Evolutionary conservation across 768 basidiomycete species (phyloP).

Genomic region (Crepidotus variabilis): DNA sequence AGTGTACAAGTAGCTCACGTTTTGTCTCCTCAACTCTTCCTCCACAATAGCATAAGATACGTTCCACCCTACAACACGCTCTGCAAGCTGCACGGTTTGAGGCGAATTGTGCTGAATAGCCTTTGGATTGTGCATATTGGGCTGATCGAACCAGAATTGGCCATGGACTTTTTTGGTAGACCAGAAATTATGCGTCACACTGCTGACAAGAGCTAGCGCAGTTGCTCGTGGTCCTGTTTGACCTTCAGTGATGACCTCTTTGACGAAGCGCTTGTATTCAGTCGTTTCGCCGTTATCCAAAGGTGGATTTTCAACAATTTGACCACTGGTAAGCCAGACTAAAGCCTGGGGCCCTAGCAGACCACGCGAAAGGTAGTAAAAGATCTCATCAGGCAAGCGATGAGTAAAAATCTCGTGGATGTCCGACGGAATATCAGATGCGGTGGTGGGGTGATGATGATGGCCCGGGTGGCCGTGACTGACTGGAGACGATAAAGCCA

Average conservation of each 20-base stretch:
- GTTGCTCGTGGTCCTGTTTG: slow-evolving; percentile 92
- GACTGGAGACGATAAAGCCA: slow-evolving; percentile 54
- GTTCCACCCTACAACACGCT: slow-evolving; percentile 87
- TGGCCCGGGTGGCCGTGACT: slow-evolving; percentile 51
- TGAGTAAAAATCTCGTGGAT: slow-evolving; percentile 94
- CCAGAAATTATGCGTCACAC: slow-evolving; percentile 81
- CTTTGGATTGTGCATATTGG: slow-evolving; percentile 50
- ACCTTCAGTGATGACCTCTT: slow-evolving; percentile 94
- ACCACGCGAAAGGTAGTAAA: slow-evolving; percentile 93
- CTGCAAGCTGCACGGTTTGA: slow-evolving; percentile 83
- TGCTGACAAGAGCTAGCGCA: slow-evolving; percentile 82
- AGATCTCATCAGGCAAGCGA: slow-evolving; percentile 93
- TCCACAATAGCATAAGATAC: slow-evolving; percentile 83
- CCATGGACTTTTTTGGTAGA: slow-evolving; percentile 67
- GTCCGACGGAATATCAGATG: slow-evolving; percentile 86
- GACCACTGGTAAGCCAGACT: slow-evolving; percentile 91
- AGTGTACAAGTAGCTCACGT: slow-evolving; percentile 54
- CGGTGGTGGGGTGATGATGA: slow-evolving; percentile 66
- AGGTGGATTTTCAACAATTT: slow-evolving; percentile 82
- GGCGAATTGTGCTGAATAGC: slow-evolving; percentile 66
- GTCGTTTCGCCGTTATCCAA: slow-evolving; percentile 93
- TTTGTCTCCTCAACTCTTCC: slow-evolving; percentile 93
- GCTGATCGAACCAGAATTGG: slow-evolving; percentile 72
- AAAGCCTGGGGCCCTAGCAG: slow-evolving; percentile 85
- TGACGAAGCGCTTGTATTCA: slow-evolving; percentile 92